Conservation (phyloP, 2,329 filamentous ascomycete genomes). For the Fusarium chlamydosporum region DNA sequence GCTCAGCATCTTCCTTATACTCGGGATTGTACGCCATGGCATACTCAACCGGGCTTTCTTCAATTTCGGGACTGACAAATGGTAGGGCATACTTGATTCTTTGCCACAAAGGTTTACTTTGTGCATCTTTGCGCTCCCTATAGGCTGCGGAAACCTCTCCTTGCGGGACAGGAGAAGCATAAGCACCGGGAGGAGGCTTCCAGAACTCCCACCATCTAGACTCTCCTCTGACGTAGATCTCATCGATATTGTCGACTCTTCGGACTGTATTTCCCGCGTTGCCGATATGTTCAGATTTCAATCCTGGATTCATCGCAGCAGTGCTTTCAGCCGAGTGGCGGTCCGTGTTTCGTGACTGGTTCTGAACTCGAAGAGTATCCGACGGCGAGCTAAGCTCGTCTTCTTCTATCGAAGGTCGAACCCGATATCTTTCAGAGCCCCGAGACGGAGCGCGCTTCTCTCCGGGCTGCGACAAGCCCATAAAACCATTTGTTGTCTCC, state of each 20-base stretch:
- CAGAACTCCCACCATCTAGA: conserved; percentile 74
- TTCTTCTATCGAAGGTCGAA: conserved; percentile 53
- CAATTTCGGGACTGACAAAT: conserved; percentile 60
- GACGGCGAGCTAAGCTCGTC: conserved; percentile 47
- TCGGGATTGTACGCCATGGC: conserved; percentile 73
- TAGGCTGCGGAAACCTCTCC: conserved; percentile 61
- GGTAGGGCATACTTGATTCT: conserved; percentile 65
- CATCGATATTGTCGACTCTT: conserved; percentile 63
- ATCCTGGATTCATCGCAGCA: conserved; percentile 39
- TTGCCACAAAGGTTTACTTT: conserved; percentile 65
- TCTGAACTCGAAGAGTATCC: conserved; percentile 54
- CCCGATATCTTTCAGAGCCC: too few species aligned
- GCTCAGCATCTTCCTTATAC: conserved; percentile 69
- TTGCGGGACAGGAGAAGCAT: conserved; percentile 73
- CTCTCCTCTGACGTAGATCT: conserved; percentile 63
- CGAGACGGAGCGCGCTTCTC: too few species aligned
- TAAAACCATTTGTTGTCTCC: conserved; percentile 70
- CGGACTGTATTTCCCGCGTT: conserved; percentile 66
- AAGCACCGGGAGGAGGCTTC: conserved; percentile 73
- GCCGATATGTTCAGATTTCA: neutral
- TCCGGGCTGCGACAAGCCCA: conserved; percentile 38
- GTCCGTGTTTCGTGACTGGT: conserved; percentile 57
- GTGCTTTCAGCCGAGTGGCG: conserved; percentile 59
- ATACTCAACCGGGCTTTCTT: conserved; percentile 68
- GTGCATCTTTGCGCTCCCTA: conserved; percentile 48